Percentiles rank a stretch among this genome's conserved stretches.
Evolutionary conservation across 139 green algal genomes (phyloP).

Genomic region (Micractinium sp.): DNA sequence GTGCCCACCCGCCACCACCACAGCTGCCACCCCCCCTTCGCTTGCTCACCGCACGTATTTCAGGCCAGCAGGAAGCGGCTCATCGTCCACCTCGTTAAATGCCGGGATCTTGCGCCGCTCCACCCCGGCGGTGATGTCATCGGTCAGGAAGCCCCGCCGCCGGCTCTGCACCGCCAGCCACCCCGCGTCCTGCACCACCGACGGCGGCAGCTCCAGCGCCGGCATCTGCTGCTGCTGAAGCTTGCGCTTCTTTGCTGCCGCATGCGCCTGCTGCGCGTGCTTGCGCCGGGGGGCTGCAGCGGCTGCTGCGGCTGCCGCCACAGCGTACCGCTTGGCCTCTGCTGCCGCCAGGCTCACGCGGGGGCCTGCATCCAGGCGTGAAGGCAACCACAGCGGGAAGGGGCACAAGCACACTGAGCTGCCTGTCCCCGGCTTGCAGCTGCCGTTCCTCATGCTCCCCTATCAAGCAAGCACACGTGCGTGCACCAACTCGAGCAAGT

Average conservation of each 20-base stretch:
- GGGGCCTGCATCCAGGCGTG: not conserved
- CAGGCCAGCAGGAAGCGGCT: conserved; percentile 31
- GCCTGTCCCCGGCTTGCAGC: not conserved
- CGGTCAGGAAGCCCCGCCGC: not conserved
- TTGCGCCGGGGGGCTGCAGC: not conserved
- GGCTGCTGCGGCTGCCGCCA: not conserved
- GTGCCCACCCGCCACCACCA: too few relatives aligned
- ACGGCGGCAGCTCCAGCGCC: not conserved
- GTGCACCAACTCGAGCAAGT: not conserved
- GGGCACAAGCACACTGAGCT: not conserved
- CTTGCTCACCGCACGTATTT: conserved; percentile 40
- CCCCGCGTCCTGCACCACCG: not conserved
- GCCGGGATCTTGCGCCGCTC: conserved; percentile 57
- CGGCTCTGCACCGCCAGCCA: not conserved
- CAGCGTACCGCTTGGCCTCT: not conserved
- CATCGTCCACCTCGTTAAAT: conserved; percentile 58
- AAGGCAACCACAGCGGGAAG: not conserved
- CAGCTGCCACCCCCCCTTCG: too few relatives aligned
- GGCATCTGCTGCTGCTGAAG: not conserved
- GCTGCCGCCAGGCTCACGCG: not conserved
- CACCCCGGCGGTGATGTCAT: conserved; percentile 44
- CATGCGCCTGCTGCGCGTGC: not conserved
- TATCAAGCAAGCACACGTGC: not conserved
- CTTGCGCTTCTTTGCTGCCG: too few relatives aligned
- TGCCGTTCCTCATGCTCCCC: not conserved